Conservation (phyloP, 768 basidiomycete species). For the Lyophyllum decastes region DNA sequence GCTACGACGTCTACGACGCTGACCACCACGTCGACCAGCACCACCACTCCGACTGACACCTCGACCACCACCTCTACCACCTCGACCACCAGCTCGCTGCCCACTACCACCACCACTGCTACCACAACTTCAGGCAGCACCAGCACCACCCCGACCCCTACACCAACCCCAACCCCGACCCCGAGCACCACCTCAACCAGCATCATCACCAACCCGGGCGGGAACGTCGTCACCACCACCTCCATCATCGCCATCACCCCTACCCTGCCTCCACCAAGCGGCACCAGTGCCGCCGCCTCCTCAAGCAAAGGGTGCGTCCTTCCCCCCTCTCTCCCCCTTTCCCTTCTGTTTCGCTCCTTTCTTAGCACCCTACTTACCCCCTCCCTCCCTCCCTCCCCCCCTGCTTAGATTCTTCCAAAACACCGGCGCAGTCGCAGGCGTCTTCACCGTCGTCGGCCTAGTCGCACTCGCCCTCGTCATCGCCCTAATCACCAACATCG, state of each 20-base stretch:
- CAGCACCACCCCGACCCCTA: background rate
- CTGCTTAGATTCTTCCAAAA: slow-evolving; percentile 65
- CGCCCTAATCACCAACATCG: slow-evolving; percentile 44
- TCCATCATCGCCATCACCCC: background rate
- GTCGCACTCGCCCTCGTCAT: slow-evolving; percentile 53
- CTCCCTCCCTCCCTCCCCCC: background rate
- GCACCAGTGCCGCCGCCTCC: background rate
- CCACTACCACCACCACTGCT: background rate
- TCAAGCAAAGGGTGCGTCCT: slow-evolving; percentile 5
- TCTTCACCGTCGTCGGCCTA: slow-evolving; percentile 72
- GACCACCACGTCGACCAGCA: background rate
- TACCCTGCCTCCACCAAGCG: background rate
- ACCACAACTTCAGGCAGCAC: background rate
- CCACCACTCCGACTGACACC: background rate
- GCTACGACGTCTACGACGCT: background rate
- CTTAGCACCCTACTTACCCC: too few species aligned
- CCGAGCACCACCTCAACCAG: background rate
- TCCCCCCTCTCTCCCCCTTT: too few species aligned
- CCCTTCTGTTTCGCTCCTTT: too few species aligned
- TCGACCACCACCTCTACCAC: background rate
- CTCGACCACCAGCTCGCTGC: background rate
- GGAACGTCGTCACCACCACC: slow-evolving; percentile 9
- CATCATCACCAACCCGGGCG: background rate
- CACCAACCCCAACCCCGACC: background rate
- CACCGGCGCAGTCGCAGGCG: slow-evolving; percentile 70